Evolutionary conservation across 768 basidiomycete species (phyloP).

Genomic region (Lactifluus volemus): DNA sequence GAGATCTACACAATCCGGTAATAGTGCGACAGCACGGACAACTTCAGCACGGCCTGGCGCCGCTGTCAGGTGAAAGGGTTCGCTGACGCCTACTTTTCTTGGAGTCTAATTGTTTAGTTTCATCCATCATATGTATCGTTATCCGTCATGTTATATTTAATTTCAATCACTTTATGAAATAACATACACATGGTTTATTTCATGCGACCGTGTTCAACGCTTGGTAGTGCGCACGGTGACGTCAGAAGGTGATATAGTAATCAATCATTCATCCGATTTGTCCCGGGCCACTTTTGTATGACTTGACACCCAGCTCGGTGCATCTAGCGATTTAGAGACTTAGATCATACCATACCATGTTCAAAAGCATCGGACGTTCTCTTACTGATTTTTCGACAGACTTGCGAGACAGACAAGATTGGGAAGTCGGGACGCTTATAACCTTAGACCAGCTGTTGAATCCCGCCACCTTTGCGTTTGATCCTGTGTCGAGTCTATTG

Average conservation of each 20-base stretch:
- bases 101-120: background rate
- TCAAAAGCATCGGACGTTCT: slow-evolving; percentile 17
- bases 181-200: background rate
- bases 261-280: background rate
- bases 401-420: slow-evolving; percentile 46
- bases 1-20: slow-evolving; percentile 4
- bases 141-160: slow-evolving; percentile 15
- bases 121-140: slow-evolving; percentile 8
- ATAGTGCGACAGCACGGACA: background rate
- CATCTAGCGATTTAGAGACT: background rate
- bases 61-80: background rate
- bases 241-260: background rate
- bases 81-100: background rate
- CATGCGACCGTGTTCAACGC: background rate
- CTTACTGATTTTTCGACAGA: slow-evolving; percentile 50
- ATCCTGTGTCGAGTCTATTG: slow-evolving; percentile 53
- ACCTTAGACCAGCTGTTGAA: slow-evolving; percentile 43
- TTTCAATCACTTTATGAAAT: background rate
- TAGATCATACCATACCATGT: background rate
- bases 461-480: slow-evolving; percentile 44
- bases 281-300: background rate
- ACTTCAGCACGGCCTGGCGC: slow-evolving; percentile 9
- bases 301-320: too few species aligned
- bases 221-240: background rate
- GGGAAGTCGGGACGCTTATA: slow-evolving; percentile 44